Evolutionary conservation across 2,329 filamentous ascomycete genomes (phyloP), one percentile per base, ranked within the genome.

Genomic region (Kalaharituber pfeilii): DNA sequence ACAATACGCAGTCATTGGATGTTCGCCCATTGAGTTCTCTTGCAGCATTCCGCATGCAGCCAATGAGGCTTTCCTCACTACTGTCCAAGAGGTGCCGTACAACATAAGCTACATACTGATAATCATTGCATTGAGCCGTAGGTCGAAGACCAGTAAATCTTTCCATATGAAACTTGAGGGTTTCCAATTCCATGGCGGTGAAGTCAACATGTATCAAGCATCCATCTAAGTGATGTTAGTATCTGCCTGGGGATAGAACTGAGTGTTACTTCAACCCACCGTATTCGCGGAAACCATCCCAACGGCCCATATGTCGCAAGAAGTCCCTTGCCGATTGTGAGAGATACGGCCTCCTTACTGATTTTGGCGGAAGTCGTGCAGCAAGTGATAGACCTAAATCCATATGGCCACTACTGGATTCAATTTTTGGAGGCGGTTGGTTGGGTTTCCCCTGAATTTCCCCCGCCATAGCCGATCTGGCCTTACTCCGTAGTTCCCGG

Each of bases 171-270:
- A 39, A 26, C 24, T 28, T 29, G 29, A 47, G 39, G 3, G 49
- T n/a, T 7, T 36, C 26, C 27, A 50, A 44, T 51, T 57, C 56
- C 18, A 22, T 50, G 15, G 47, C 24, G 2, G 53, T 47, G 11
- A 57, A 57, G 24, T 42, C 44, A 18, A 53, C 36, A 25, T 59
- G 57, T 2, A 59, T 26, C 2, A 57, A 5, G 11, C 20, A 29
- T 2, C 53, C 50, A 45, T 59, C 57, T 59, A 28, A 22, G 0
- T 22, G 25, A 30, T n/a, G n/a, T n/a, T n/a, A n/a, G n/a, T n/a
- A n/a, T n/a, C n/a, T n/a, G n/a, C n/a, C n/a, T n/a, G n/a, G n/a
- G n/a, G n/a, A n/a, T n/a, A n/a, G n/a, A n/a, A n/a, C n/a, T n/a
- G n/a, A n/a, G n/a, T n/a, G n/a, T n/a, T n/a, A n/a, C n/a, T n/a